Conservation (phyloP, 139 green algal species). For the Penium margaritaceum region DNA sequence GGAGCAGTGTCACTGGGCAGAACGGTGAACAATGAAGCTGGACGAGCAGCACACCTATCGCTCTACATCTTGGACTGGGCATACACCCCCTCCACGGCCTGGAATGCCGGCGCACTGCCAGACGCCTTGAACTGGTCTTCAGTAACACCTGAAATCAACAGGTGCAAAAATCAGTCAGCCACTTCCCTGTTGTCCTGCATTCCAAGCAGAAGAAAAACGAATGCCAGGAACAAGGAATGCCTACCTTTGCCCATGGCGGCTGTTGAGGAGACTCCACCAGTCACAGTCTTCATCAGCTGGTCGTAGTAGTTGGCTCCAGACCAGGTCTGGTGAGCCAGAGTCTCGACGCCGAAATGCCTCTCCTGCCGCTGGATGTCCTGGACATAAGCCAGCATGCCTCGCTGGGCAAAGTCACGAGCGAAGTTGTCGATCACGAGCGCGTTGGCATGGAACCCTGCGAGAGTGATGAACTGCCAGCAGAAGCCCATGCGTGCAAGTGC, state of each 20-base stretch:
- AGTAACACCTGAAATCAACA: too few species aligned
- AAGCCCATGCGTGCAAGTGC: slow-evolving; percentile 63
- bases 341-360: slow-evolving; percentile 28
- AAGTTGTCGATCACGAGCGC: slow-evolving; percentile 39
- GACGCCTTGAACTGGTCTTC: too few species aligned
- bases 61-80: too few species aligned
- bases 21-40: too few species aligned
- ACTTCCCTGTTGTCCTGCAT: too few species aligned
- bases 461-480: slow-evolving; percentile 74
- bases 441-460: slow-evolving; percentile 73
- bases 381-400: slow-evolving; percentile 45
- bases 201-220: too few species aligned
- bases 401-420: slow-evolving; percentile 32
- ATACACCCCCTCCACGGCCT: too few species aligned
- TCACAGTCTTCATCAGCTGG: slow-evolving; percentile 45
- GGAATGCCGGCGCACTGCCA: too few species aligned
- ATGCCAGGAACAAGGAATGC: too few species aligned
- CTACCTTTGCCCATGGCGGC: slow-evolving; percentile 45
- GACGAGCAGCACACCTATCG: too few species aligned
- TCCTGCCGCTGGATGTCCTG: slow-evolving; percentile 44
- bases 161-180: too few species aligned
- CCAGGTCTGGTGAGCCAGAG: slow-evolving; percentile 42
- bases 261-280: slow-evolving; percentile 43
- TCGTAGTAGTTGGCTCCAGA: slow-evolving; percentile 44
- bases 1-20: too few species aligned